Evolutionary conservation across 2,329 filamentous ascomycete species (phyloP).

Genomic region (Botryotinia calthae): DNA sequence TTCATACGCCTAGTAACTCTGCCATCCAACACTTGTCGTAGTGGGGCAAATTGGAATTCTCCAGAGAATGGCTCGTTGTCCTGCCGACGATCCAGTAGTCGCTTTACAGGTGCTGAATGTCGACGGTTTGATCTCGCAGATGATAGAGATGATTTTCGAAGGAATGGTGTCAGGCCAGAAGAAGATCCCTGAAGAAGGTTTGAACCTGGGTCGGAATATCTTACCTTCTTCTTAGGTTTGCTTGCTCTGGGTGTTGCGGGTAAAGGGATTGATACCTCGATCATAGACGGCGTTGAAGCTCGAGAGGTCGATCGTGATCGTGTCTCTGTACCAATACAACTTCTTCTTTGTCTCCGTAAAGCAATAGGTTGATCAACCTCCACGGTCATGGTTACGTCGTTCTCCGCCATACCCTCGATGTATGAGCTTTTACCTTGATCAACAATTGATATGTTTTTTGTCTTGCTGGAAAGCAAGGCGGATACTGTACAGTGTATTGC

Average conservation of each 20-base stretch:
- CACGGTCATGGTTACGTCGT: slow-evolving; percentile 37
- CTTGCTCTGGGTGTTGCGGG: slow-evolving; percentile 32
- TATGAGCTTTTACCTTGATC: neutral
- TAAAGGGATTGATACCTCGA: slow-evolving; percentile 36
- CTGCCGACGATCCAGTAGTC: slow-evolving; percentile 28
- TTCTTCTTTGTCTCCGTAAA: slow-evolving; percentile 53
- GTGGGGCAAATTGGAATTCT: slow-evolving; percentile 47
- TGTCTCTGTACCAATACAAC: slow-evolving; percentile 34
- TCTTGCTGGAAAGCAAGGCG: neutral
- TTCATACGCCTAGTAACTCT: slow-evolving; percentile 56
- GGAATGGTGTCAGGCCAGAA: slow-evolving; percentile 58
- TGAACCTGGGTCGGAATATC: slow-evolving; percentile 58
- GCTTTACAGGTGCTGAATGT: slow-evolving; percentile 45
- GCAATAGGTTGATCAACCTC: slow-evolving; percentile 51
- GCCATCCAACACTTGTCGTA: slow-evolving; percentile 56
- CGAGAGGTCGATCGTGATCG: slow-evolving; percentile 25
- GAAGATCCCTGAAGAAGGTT: slow-evolving; percentile 38
- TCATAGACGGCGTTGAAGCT: slow-evolving; percentile 25
- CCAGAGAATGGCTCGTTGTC: slow-evolving; percentile 38
- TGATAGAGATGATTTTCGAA: slow-evolving; percentile 50
- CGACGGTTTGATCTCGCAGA: slow-evolving; percentile 44
- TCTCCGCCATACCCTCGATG: slow-evolving; percentile 11
- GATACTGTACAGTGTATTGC: neutral
- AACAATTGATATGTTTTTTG: neutral
- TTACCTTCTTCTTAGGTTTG: slow-evolving; percentile 49